These are phyloP conservation scores for Fallopia convolvulus DNA, from an alignment of 148 eudicot genomes.

Conservation along the genomic window DNA sequence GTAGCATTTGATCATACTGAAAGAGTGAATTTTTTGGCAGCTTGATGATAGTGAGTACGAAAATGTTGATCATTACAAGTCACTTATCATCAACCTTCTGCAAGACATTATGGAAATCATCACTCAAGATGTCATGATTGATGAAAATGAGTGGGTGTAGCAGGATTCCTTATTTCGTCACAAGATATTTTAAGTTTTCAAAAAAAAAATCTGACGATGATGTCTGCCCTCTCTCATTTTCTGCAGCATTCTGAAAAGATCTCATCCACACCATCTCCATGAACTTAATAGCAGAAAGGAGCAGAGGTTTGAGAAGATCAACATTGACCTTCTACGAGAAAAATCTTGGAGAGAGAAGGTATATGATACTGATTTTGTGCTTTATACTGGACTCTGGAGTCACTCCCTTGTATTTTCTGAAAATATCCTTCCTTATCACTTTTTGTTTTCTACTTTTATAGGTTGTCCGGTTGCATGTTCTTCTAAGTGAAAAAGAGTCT, in stretches of 20 bases:
- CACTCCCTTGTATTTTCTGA: not conserved
- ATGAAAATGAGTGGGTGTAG: conserved; percentile 55
- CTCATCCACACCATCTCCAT: conserved; percentile 22
- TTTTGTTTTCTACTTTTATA: conserved; percentile 15
- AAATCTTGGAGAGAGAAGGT: conserved; percentile 87
- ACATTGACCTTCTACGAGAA: conserved; percentile 34
- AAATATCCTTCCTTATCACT: not conserved
- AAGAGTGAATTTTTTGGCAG: conserved; percentile 23
- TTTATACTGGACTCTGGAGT: not conserved
- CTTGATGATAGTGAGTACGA: conserved; percentile 45
- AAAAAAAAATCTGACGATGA: not conserved
- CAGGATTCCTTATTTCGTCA: not conserved
- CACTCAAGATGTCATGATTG: conserved; percentile 64
- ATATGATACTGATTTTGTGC: not conserved
- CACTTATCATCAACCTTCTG: conserved; percentile 72
- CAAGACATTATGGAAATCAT: conserved; percentile 94
- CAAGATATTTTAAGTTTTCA: not conserved
- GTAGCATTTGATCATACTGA: not conserved
- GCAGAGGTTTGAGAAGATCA: conserved; percentile 75
- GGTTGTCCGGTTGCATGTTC: conserved; percentile 88
- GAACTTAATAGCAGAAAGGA: conserved; percentile 34
- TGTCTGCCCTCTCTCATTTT: not conserved
- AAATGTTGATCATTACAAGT: conserved; percentile 46
- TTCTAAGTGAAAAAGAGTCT: conserved; percentile 90
- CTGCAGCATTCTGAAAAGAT: conserved; percentile 42